Base-by-base conservation (phyloP, 2,329 filamentous ascomycete genomes). In the Diplodia mutila region DNA sequence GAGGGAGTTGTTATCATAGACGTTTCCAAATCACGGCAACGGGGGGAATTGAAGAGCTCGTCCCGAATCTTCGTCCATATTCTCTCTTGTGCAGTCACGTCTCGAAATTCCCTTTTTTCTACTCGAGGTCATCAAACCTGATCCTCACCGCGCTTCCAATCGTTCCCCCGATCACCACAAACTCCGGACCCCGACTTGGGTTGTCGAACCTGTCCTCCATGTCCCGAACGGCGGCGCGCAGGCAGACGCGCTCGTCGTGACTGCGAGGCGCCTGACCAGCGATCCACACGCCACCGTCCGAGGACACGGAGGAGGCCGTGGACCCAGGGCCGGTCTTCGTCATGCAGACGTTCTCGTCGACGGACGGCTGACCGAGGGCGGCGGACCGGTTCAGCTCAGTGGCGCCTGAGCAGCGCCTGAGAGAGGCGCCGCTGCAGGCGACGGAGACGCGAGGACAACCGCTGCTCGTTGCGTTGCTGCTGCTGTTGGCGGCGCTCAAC, bases 1-100 rank as follows among this genome's bases (percentile, higher is more conserved):
- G 12, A 59, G 61, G 29, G 67, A 68, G 61, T 14, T 68, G 37
- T 51, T 68, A 16, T 61, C 66, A 14, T 68, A 25, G 42, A 16
- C 7, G 3, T 34, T 11, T 34, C 9, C 32, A 11, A 46, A 3
- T 8, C 6, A n/a, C 6, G 8, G 14, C 7, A 46, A 3, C 18
- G 11, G 42, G 42, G n/a, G 42, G n/a, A 11, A 21, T 46, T 11
- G 39, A 42, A n/a, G 18, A 18, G 39, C 39, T 42, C 39, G 16
- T 7, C 18, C 39, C 16, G 0, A 21, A n/a, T 46, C 9, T 21
- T 46, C 12, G 6, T n/a, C 32, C 32, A 34, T 34, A 11, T 9
- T 46, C 12, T n/a, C n/a, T 42, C 18, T 46, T 7, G 8, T 21
- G 42, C 42, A 2, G 5, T 21, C 11, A 21, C 42, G 18, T 46